Percentiles rank a stretch among this genome's conserved stretches.
Conservation (phyloP, 345 rosid species). For the Erucastrum elatum region DNA sequence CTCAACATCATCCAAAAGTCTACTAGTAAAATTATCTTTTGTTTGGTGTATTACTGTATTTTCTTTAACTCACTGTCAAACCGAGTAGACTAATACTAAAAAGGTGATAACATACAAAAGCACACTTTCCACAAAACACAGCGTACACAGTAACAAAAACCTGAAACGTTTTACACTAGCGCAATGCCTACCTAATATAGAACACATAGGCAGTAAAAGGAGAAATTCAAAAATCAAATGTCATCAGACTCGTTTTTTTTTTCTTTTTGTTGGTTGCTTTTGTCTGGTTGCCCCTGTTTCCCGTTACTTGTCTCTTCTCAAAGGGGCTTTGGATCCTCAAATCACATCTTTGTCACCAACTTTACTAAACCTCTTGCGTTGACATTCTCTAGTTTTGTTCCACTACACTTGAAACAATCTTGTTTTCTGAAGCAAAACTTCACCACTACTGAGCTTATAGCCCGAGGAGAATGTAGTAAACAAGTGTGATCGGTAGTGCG, state of each 20-base stretch:
- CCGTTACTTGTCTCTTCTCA: slow-evolving; percentile 13
- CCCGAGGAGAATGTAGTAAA: slow-evolving; percentile 46
- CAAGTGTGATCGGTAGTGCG: slow-evolving; percentile 56
- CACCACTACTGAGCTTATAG: slow-evolving; percentile 38
- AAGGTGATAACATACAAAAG: neutral
- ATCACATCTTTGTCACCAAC: slow-evolving; percentile 12
- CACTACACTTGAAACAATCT: neutral
- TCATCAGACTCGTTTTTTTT: neutral
- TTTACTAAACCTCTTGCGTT: slow-evolving; percentile 11
- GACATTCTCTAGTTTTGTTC: slow-evolving; percentile 24
- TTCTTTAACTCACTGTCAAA: neutral
- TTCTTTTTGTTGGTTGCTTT: neutral
- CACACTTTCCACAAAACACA: slow-evolving; percentile 9
- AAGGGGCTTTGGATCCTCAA: slow-evolving; percentile 21
- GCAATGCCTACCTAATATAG: slow-evolving; percentile 1
- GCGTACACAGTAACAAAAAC: neutral
- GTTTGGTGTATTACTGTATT: neutral
- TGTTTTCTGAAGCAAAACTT: neutral
- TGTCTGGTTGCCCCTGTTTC: slow-evolving; percentile 16
- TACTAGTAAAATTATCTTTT: neutral
- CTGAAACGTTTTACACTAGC: neutral
- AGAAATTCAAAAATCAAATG: neutral
- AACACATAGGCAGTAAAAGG: neutral
- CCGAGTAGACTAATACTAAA: neutral
- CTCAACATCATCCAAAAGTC: neutral